phyloP scores from a whole-genome alignment of 164 flowering plant genomes.

The Protea cynaroides region DNA sequence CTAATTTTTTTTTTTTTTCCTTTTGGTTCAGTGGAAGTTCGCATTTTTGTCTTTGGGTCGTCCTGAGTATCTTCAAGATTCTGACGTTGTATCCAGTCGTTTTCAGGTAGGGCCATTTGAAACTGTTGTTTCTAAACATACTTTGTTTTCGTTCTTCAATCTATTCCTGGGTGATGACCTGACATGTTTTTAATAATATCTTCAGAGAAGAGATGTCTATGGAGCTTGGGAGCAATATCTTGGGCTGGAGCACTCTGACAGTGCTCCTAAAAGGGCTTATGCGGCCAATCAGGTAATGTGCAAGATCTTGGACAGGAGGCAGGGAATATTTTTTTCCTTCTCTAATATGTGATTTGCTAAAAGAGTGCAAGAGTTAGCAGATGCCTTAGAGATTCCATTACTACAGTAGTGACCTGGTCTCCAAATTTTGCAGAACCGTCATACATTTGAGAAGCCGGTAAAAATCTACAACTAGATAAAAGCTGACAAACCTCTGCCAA shows the following conservation, averaged over 20 bases:
- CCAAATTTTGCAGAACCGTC: conserved; percentile 66
- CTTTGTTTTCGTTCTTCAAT: neutral
- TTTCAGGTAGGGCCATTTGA: conserved; percentile 52
- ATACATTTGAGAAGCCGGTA: conserved; percentile 84
- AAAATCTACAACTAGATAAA: conserved; percentile 70
- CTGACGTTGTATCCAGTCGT: conserved; percentile 70
- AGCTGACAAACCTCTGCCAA: conserved; percentile 11
- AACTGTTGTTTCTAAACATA: no score
- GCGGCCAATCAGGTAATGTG: conserved; percentile 67
- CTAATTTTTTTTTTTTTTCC: neutral
- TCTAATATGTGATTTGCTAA: neutral
- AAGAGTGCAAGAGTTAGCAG: neutral
- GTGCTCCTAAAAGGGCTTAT: conserved; percentile 83
- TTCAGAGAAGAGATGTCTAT: conserved; percentile 89
- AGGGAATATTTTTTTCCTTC: neutral
- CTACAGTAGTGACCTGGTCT: neutral
- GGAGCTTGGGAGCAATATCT: conserved; percentile 99
- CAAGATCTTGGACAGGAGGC: neutral
- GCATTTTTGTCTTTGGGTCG: conserved; percentile 82
- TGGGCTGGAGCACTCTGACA: conserved; percentile 91
- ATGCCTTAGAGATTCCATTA: neutral
- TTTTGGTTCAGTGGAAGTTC: conserved; percentile 74
- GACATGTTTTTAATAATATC: neutral
- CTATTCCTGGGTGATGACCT: no score
- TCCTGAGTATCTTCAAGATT: conserved; percentile 81